Evolutionary conservation across 371 early-diverging fungal species (phyloP).

Genomic region (Syncephalis plumigaleata): DNA sequence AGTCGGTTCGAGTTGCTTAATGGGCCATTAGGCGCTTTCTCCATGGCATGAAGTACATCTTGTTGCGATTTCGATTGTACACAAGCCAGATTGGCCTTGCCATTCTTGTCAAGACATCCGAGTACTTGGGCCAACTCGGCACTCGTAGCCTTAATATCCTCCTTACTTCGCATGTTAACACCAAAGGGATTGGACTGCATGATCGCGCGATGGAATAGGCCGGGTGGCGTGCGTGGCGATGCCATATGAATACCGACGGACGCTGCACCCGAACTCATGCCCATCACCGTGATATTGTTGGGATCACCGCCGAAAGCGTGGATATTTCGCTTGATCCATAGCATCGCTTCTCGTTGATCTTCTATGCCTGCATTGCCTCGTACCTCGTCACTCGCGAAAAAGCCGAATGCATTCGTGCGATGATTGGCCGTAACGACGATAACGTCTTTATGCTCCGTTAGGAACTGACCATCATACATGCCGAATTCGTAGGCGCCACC

Average conservation of each 20-base stretch:
- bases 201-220: slow-evolving; percentile 13
- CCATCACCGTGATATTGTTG: slow-evolving; percentile 18
- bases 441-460: slow-evolving; percentile 3
- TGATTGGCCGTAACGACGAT: slow-evolving; percentile 25
- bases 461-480: slow-evolving; percentile 4
- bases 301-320: slow-evolving; percentile 23
- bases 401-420: slow-evolving; percentile 24
- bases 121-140: no score
- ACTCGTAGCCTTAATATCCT: no score
- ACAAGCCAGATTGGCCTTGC: no score
- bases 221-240: slow-evolving; percentile 6
- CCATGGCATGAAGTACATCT: no score
- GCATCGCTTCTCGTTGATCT: slow-evolving; percentile 16
- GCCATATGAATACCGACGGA: slow-evolving; percentile 16
- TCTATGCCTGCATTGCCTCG: slow-evolving; percentile 16
- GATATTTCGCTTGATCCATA: slow-evolving; percentile 26
- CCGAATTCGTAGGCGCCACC: slow-evolving; percentile 10
- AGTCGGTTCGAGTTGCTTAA: no score
- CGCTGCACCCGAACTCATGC: slow-evolving; percentile 27
- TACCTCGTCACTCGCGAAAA: slow-evolving; percentile 18
- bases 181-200: slow-evolving; percentile 8
- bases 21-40: no score
- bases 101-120: no score
- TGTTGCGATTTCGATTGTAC: no score
- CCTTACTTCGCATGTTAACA: no score